These are phyloP conservation scores for Akanthomyces dipterigenus DNA, from an alignment of 2,329 filamentous ascomycete genomes.

Conservation along the genomic window DNA sequence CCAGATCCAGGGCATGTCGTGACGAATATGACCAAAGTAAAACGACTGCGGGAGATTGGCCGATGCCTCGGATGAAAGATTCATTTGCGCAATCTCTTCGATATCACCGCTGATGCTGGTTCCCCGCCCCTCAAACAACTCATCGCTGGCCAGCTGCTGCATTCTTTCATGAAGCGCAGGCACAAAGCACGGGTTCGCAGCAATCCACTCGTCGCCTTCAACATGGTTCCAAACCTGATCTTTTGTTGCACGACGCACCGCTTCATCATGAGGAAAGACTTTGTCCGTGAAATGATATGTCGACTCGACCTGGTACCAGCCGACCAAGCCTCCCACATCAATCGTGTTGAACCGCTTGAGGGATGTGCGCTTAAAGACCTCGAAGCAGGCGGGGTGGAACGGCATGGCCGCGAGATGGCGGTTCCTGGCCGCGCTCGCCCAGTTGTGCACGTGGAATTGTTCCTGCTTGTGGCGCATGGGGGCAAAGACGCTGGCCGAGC, in stretches of 20 bases:
- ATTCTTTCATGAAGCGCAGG: conserved; percentile 1
- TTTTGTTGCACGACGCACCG: background rate
- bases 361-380: conserved; percentile 23
- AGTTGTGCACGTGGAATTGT: background rate
- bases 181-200: conserved; percentile 14
- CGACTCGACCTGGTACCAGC: conserved; percentile 8
- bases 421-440: background rate
- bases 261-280: conserved; percentile 3
- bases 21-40: conserved; percentile 2
- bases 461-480: conserved; percentile 13
- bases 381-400: conserved; percentile 24
- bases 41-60: background rate
- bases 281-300: conserved; percentile 5
- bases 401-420: conserved; percentile 15
- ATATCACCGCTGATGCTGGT: background rate
- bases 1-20: conserved; percentile 15
- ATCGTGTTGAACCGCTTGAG: conserved; percentile 13
- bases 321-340: conserved; percentile 16
- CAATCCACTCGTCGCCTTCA: conserved; percentile 12
- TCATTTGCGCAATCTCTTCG: background rate
- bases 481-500: conserved; percentile 1
- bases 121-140: background rate
- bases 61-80: background rate
- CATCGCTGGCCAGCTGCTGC: background rate
- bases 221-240: conserved; percentile 6